Base-by-base conservation (phyloP, 2,329 filamentous ascomycete species). In the Epichloe typhina region DNA sequence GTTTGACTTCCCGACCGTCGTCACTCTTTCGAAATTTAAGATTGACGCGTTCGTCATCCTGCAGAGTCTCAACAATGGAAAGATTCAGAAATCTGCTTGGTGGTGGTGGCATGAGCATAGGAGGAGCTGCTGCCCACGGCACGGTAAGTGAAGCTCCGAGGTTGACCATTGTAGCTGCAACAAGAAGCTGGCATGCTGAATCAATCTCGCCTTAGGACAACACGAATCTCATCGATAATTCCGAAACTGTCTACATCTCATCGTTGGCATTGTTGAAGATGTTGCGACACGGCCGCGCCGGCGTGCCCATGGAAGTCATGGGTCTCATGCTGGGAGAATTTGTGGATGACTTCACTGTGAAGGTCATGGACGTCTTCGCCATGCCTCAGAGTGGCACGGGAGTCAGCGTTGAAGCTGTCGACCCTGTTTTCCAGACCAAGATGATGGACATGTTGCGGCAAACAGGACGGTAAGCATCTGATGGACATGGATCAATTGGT, bases 391-490 rank as follows among this genome's bases (percentile, higher is more conserved):
- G 90, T 61, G 93, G 93, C 71, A 98, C 93, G 1, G 93, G 93
- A 59, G 93, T 98, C 60, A 95, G 88, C 70, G 93, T 98, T 62
- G 93, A 98, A 71, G 94, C 93, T 48, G 93, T 98, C 56, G 93
- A 98, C 66, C 89, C 90, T 9, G 93, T 98, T 36, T 98, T 98
- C 70, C 93, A 98, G 74, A 96, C 89, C 63, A 98, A 96, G 78
- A 98, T 98, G 93, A 98, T 98, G 93, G 93, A 98, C 67, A 97
- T 98, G 93, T 75, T 98, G 66, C 80, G 87, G 64, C 93, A 98
- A 76, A 98, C 93, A 52, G 93, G 93, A 72, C 80, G 93, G 88
- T 94, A 74, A 61, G 79, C 19, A 11, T 56, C 38, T 51, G 50
- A 41, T 47, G 51, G 52, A 45, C 43, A 51, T 38, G 43, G 40